These are phyloP conservation scores for Gomphus bonarii DNA, from an alignment of 1,284 basidiomycete genomes.

Conservation along the genomic window DNA sequence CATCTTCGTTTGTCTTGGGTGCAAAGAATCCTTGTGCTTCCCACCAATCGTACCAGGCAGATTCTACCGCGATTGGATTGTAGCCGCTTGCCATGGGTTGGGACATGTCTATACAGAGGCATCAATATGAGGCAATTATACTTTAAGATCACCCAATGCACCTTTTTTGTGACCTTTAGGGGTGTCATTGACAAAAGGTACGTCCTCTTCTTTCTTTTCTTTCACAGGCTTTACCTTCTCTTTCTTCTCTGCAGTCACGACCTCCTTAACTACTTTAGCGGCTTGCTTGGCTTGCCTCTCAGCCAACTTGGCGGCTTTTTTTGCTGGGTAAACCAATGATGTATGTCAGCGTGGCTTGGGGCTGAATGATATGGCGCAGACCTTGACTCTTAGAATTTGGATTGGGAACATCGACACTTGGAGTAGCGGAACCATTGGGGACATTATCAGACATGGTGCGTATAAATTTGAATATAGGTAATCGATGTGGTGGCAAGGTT, in stretches of 20 bases:
- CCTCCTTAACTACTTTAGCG: slow-evolving; percentile 60
- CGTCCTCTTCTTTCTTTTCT: slow-evolving; percentile 61
- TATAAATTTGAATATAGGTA: not conserved
- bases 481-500: not conserved
- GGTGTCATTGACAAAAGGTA: slow-evolving; percentile 76
- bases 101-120: slow-evolving; percentile 60
- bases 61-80: slow-evolving; percentile 91
- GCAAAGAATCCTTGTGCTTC: slow-evolving; percentile 82
- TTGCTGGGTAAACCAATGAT: slow-evolving; percentile 28
- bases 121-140: not conserved
- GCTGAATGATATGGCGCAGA: slow-evolving; percentile 8
- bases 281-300: slow-evolving; percentile 75
- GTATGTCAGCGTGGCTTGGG: not conserved
- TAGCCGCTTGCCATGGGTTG: slow-evolving; percentile 85
- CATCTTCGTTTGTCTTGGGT: slow-evolving; percentile 57
- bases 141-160: slow-evolving; percentile 20
- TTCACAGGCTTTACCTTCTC: slow-evolving; percentile 57
- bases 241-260: slow-evolving; percentile 46
- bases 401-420: slow-evolving; percentile 12
- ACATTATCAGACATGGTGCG: slow-evolving; percentile 5
- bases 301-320: slow-evolving; percentile 64
- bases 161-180: slow-evolving; percentile 89
- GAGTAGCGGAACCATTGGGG: not conserved
- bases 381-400: slow-evolving; percentile 28
- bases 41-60: slow-evolving; percentile 99